phyloP scores from a whole-genome alignment of 2,329 filamentous ascomycete genomes.

The Pseudopithomyces maydicus region DNA sequence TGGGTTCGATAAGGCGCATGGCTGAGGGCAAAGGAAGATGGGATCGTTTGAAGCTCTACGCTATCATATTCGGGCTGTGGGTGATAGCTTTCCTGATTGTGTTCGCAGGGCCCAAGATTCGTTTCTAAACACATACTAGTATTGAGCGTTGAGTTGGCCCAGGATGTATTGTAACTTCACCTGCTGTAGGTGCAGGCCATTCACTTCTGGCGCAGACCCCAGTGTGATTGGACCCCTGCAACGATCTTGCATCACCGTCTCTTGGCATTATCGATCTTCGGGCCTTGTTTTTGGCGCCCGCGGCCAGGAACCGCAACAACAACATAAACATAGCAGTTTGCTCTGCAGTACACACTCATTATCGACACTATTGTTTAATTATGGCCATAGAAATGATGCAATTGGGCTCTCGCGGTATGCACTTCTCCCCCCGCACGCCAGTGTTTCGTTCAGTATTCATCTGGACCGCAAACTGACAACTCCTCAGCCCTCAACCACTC shows the following conservation, averaged over 20 bases:
- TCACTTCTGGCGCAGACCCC: no score
- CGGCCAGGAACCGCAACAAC: slow-evolving; percentile 6
- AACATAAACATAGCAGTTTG: slow-evolving; percentile 7
- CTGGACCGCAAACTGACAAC: background rate
- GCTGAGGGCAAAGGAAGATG: slow-evolving; percentile 88
- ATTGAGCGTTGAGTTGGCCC: background rate
- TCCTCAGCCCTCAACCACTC: slow-evolving; percentile 41
- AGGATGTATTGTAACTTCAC: no score
- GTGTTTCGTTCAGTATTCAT: background rate
- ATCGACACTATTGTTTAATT: slow-evolving; percentile 16
- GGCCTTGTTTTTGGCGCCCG: background rate
- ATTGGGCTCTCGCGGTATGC: slow-evolving; percentile 43
- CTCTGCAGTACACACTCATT: slow-evolving; percentile 3
- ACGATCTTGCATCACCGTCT: slow-evolving; percentile 26
- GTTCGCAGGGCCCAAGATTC: slow-evolving; percentile 83
- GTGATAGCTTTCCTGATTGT: slow-evolving; percentile 78
- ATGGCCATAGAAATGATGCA: slow-evolving; percentile 43
- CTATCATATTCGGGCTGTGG: slow-evolving; percentile 82
- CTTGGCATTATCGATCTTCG: slow-evolving; percentile 22
- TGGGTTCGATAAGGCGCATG: slow-evolving; percentile 78
- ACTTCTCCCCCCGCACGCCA: background rate
- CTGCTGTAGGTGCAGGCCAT: background rate
- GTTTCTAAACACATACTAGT: slow-evolving; percentile 62
- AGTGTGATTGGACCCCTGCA: slow-evolving; percentile 21
- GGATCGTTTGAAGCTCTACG: slow-evolving; percentile 83